These are phyloP conservation scores for Biscogniauxia marginata DNA, from an alignment of 2,329 filamentous ascomycete species.

Conservation along the genomic window DNA sequence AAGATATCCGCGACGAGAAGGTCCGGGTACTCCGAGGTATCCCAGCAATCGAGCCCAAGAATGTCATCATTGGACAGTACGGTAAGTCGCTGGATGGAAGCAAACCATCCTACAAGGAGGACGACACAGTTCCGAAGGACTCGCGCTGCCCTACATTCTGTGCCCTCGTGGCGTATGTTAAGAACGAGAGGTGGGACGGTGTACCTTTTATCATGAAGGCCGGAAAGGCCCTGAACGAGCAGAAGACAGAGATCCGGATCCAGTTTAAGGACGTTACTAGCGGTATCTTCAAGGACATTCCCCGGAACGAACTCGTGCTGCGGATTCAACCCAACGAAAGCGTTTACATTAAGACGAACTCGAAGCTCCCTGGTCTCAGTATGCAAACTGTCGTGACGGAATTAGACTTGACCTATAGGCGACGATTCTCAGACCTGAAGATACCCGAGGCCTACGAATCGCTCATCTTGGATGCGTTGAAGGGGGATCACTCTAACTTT, in stretches of 20 bases:
- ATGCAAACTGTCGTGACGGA: constrained; percentile 99
- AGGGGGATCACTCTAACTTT: constrained; percentile 99
- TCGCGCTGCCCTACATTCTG: constrained; percentile 98
- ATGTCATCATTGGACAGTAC: constrained; percentile 99
- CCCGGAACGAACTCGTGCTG: constrained; percentile 98
- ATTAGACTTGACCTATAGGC: constrained; percentile 95
- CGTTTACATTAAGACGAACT: constrained; percentile 99
- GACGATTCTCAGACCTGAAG: constrained; percentile 98
- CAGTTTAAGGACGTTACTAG: constrained; percentile 99
- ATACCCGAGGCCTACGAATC: constrained; percentile 99
- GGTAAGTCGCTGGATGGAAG: constrained; percentile 92
- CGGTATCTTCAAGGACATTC: constrained; percentile 99
- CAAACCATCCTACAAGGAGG: constrained; percentile 98
- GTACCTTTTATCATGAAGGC: constrained; percentile 99
- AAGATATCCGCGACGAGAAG: constrained; percentile 98
- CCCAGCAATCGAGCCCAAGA: constrained; percentile 94
- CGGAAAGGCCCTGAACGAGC: constrained; percentile 97
- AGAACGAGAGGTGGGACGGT: constrained; percentile 99
- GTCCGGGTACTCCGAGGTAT: constrained; percentile 93
- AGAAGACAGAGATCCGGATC: constrained; percentile 98
- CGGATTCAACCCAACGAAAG: constrained; percentile 99
- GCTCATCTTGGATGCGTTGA: constrained; percentile 92
- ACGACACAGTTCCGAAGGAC: constrained; percentile 96
- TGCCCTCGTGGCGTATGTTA: constrained; percentile 95
- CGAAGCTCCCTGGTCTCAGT: constrained; percentile 94